These are phyloP conservation scores for Cenchrus fungigraminus DNA, from an alignment of 176 grass and related monocot species.

Conservation along the genomic window DNA sequence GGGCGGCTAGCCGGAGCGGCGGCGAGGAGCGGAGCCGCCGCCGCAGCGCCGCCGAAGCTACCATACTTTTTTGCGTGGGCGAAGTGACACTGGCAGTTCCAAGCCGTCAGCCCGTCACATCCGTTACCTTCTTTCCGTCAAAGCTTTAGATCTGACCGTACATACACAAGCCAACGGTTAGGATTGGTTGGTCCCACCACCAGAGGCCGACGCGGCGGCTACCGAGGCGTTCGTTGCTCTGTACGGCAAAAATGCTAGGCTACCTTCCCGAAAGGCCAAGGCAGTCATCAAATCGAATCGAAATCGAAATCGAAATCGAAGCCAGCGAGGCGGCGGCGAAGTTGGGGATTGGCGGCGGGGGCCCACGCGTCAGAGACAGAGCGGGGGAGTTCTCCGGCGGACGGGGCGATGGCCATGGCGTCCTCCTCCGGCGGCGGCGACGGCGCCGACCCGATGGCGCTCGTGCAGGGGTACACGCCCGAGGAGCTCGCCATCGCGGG, in stretches of 20 bases:
- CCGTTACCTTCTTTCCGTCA: neutral
- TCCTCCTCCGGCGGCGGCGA: neutral
- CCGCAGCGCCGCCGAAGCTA: conserved; percentile 21
- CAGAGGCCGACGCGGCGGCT: neutral
- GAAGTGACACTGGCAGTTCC: neutral
- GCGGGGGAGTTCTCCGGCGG: neutral
- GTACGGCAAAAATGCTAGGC: neutral
- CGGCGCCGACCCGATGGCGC: conserved; percentile 58
- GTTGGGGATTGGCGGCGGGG: neutral
- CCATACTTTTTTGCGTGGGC: conserved; percentile 4
- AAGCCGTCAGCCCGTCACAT: neutral
- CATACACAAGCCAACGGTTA: neutral
- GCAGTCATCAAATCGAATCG: neutral
- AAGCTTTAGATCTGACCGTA: neutral
- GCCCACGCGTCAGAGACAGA: conserved; percentile 38
- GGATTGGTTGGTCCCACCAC: neutral
- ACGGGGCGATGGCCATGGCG: conserved; percentile 7
- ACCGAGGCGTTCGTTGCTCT: neutral
- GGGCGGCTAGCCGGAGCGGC: neutral
- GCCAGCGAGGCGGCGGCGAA: conserved; percentile 9
- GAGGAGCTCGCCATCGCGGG: conserved; percentile 81
- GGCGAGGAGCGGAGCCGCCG: conserved; percentile 29
- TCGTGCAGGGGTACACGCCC: conserved; percentile 61
- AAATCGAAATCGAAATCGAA: conserved; percentile 9
- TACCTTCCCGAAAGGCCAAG: neutral